phyloP scores from a whole-genome alignment of 371 early-diverging fungal genomes.

The Umbelopsis sp. region DNA sequence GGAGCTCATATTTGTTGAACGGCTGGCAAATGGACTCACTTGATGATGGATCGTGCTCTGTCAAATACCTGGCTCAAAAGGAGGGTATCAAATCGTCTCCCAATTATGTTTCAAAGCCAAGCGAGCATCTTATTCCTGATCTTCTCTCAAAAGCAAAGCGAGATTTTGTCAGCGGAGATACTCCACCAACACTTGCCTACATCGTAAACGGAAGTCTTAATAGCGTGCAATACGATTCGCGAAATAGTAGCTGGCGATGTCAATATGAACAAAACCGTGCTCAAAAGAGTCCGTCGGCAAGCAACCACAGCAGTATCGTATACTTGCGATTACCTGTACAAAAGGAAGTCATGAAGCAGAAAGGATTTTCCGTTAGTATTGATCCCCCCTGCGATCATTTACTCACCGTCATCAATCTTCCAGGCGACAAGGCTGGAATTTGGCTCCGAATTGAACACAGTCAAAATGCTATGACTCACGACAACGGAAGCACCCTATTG shows the following conservation, averaged over 20 bases:
- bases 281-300: neutral
- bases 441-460: conserved; percentile 57
- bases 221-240: conserved; percentile 49
- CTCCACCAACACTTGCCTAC: conserved; percentile 54
- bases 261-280: conserved; percentile 44
- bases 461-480: conserved; percentile 55
- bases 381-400: conserved; percentile 12
- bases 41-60: conserved; percentile 22
- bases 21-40: conserved; percentile 14
- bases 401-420: neutral
- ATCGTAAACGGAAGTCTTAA: conserved; percentile 46
- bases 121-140: conserved; percentile 33
- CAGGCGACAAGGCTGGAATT: conserved; percentile 31
- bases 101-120: neutral
- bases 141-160: conserved; percentile 44
- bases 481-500: conserved; percentile 54
- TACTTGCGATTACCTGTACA: neutral
- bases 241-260: conserved; percentile 53
- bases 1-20: neutral
- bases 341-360: neutral
- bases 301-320: neutral
- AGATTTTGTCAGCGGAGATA: conserved; percentile 49
- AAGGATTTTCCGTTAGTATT: neutral
- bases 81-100: neutral
- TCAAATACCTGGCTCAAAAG: conserved; percentile 45